Percentiles rank a stretch among this genome's conserved stretches.
These are phyloP conservation scores for Schwanniomyces etchellsii DNA, from an alignment of 1,139 yeast species.

Conservation along the genomic window DNA sequence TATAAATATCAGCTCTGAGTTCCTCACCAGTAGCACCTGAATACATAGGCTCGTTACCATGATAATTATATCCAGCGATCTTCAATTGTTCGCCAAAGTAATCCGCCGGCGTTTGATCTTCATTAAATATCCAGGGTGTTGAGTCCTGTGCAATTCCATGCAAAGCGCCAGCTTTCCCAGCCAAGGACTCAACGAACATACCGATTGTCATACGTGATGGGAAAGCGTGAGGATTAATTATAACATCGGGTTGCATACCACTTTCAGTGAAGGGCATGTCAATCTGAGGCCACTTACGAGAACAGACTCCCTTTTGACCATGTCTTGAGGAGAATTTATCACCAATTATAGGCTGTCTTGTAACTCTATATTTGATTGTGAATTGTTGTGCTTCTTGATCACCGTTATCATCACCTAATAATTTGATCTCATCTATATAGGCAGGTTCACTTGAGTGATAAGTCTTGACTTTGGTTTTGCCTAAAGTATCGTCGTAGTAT, in stretches of 20 bases:
- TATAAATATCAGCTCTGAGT: constrained; percentile 88
- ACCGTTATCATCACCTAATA: constrained; percentile 77
- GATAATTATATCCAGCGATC: constrained; percentile 90
- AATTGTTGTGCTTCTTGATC: constrained; percentile 78
- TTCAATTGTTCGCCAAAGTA: constrained; percentile 90
- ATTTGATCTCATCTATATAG: constrained; percentile 89
- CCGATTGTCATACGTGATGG: constrained; percentile 99
- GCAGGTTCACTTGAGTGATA: constrained; percentile 96
- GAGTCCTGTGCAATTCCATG: constrained; percentile 98
- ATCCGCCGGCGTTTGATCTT: constrained; percentile 93
- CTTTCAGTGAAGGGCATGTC: constrained; percentile 97
- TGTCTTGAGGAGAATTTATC: constrained; percentile 98
- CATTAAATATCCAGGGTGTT: constrained; percentile 94
- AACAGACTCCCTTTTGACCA: constrained; percentile 99
- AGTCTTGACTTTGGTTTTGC: constrained; percentile 86
- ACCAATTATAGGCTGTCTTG: constrained; percentile 93
- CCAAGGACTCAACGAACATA: constrained; percentile 96
- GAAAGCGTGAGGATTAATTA: constrained; percentile 98
- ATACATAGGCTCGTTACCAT: constrained; percentile 98
- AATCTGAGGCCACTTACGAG: constrained; percentile 94
- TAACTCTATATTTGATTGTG: constrained; percentile 84
- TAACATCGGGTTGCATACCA: constrained; percentile 96
- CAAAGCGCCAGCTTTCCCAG: constrained; percentile 97
- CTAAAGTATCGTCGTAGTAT: constrained; percentile 83
- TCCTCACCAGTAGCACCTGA: constrained; percentile 99